Percentiles rank a stretch among this genome's conserved stretches.
phyloP scores from a whole-genome alignment of 1,284 basidiomycete genomes.

The Moesziomyces antarcticus region DNA sequence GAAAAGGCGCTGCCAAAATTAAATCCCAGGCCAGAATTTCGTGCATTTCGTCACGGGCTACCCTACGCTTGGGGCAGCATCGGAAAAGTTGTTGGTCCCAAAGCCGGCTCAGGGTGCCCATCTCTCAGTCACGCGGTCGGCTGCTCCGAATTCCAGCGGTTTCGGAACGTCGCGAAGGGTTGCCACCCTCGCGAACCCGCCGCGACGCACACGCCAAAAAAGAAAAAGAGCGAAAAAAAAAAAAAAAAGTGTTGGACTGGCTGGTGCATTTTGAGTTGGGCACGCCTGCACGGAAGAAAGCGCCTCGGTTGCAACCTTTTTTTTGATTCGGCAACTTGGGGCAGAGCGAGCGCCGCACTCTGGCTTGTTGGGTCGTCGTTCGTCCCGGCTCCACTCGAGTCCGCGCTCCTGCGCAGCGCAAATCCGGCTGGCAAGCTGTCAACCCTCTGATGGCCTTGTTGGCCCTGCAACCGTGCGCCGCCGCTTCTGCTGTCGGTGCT shows the following conservation, averaged over 20 bases:
- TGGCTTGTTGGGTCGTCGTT: constrained; percentile 7
- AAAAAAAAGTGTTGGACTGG: constrained; percentile 15
- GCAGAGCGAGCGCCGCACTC: neutral
- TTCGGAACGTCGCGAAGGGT: neutral
- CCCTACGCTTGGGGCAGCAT: neutral
- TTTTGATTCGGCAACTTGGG: neutral
- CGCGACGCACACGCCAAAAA: constrained; percentile 2
- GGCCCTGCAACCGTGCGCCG: too few relatives aligned
- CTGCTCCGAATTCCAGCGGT: neutral
- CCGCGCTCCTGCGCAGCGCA: neutral
- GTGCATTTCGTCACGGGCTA: neutral
- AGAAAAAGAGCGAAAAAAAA: neutral
- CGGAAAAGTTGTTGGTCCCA: neutral
- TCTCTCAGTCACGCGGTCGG: neutral
- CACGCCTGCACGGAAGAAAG: constrained; percentile 1
- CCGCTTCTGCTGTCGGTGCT: neutral
- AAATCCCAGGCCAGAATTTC: neutral
- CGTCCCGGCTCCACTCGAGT: neutral
- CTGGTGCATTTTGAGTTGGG: neutral
- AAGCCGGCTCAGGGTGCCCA: neutral
- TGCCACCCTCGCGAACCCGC: constrained; percentile 8
- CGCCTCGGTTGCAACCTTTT: neutral
- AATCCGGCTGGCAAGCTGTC: too few relatives aligned
- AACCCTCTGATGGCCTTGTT: constrained; percentile 1
- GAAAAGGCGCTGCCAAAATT: neutral